Evolutionary conservation across 306 rosid species (phyloP).

Genomic region (Cucumis sativus): Cucumber_9930_V3 NC_026658.2:20410001-20410500

Average conservation of each 20-base stretch:
- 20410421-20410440: background rate
- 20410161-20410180: background rate
- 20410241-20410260: background rate
- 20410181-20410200: background rate
- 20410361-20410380: background rate
- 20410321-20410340: background rate
- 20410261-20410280: background rate
- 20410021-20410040: background rate
- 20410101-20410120: background rate
- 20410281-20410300: background rate
- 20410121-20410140: background rate
- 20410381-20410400: background rate
- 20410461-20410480: background rate
- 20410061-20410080: background rate
- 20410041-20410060: background rate
- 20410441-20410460: background rate
- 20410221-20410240: background rate
- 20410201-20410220: background rate
- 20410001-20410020: background rate
- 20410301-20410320: background rate
- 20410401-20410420: background rate
- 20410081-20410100: background rate
- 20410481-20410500: conserved; percentile 49
- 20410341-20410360: background rate
- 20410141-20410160: background rate